Conservation (phyloP, 805 yeast species). For the Pichia phayaonensis region DNA sequence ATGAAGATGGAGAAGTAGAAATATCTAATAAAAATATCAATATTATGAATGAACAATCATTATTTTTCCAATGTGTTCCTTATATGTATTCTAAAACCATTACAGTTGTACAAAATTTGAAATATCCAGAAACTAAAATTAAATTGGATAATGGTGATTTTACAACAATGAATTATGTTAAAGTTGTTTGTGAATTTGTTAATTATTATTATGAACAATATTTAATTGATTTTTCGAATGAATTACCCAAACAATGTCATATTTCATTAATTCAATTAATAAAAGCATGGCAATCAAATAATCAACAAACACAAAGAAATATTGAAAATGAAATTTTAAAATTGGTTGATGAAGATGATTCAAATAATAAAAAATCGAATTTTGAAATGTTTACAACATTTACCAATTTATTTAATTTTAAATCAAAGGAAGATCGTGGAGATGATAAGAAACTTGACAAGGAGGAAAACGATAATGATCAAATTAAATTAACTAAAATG, state of each 20-base stretch:
- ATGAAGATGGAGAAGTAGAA: neutral
- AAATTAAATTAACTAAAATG: constrained; percentile 46
- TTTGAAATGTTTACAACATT: constrained; percentile 55
- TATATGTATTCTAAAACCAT: constrained; percentile 25
- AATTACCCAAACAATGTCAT: constrained; percentile 29
- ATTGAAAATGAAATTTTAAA: constrained; percentile 33
- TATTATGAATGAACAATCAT: constrained; percentile 27
- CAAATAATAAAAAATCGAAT: constrained; percentile 25
- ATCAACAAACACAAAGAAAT: constrained; percentile 30
- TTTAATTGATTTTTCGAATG: constrained; percentile 27
- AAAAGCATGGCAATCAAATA: constrained; percentile 33
- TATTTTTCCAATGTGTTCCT: constrained; percentile 32
- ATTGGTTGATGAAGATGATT: constrained; percentile 23
- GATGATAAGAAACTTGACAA: constrained; percentile 14
- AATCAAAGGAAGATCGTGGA: constrained; percentile 19
- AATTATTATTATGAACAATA: constrained; percentile 30
- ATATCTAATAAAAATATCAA: constrained; percentile 16
- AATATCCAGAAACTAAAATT: constrained; percentile 23
- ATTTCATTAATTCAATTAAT: constrained; percentile 24
- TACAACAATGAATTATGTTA: constrained; percentile 24
- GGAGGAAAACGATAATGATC: constrained; percentile 15
- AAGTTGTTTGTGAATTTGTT: constrained; percentile 25
- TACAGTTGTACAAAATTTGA: constrained; percentile 16
- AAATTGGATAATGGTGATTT: constrained; percentile 1
- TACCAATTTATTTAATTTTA: constrained; percentile 49